Conservation (phyloP, 768 basidiomycete genomes). For the Lentinula boryana region DNA sequence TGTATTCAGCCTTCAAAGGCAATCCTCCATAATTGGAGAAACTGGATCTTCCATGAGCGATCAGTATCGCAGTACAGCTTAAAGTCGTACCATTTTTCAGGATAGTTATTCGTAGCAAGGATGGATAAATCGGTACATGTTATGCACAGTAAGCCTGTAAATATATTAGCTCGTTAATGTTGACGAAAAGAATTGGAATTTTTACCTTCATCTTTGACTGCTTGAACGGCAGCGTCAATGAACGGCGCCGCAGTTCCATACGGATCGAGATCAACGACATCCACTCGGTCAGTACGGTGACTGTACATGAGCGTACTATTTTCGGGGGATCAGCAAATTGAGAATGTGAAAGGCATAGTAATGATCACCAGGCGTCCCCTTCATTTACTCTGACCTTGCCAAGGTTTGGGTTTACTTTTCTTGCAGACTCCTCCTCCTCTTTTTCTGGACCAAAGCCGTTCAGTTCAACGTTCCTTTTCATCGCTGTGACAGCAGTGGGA, state of each 20-base stretch:
- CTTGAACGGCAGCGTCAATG: constrained; percentile 90
- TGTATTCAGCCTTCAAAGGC: constrained; percentile 88
- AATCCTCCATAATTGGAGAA: constrained; percentile 95
- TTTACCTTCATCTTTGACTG: constrained; percentile 78
- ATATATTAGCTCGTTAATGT: not conserved
- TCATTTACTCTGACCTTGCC: constrained; percentile 78
- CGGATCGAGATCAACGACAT: constrained; percentile 96
- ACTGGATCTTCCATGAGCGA: constrained; percentile 30
- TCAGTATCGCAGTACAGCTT: too few relatives aligned
- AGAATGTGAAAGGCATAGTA: not conserved
- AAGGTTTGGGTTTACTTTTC: constrained; percentile 12
- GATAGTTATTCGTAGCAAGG: constrained; percentile 87
- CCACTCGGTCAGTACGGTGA: constrained; percentile 78
- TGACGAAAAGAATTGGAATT: not conserved
- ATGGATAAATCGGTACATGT: constrained; percentile 97
- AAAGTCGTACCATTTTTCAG: constrained; percentile 83
- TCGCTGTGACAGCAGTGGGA: constrained; percentile 74
- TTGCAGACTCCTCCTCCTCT: constrained; percentile 17
- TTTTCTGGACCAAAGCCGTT: constrained; percentile 54
- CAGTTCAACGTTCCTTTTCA: constrained; percentile 77
- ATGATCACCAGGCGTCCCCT: constrained; percentile 85
- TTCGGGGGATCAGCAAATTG: not conserved
- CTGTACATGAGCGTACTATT: constrained; percentile 83
- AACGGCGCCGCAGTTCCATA: constrained; percentile 98
- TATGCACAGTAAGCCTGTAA: constrained; percentile 79